Evolutionary conservation across 1,284 basidiomycete species (phyloP).

Genomic region (Takashimella tepidaria): DNA sequence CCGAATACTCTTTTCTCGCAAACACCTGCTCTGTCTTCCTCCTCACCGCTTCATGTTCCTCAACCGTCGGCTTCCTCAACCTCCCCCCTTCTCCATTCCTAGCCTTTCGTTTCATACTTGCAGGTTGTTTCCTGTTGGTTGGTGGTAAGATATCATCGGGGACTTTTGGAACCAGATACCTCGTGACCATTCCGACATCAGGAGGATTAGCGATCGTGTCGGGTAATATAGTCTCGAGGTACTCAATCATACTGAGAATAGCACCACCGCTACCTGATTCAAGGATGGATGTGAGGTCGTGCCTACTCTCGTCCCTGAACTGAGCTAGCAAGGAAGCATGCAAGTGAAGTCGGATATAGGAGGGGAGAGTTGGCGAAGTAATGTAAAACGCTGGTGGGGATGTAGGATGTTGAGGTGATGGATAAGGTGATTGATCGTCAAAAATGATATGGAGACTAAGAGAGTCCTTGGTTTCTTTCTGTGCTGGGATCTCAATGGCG

Average conservation of each 20-base stretch:
- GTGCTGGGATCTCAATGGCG: slow-evolving; percentile 59
- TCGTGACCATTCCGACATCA: slow-evolving; percentile 61
- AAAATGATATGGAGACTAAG: slow-evolving; percentile 65
- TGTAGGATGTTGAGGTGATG: slow-evolving; percentile 50
- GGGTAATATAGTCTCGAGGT: slow-evolving; percentile 67
- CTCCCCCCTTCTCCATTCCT: slow-evolving; percentile 5
- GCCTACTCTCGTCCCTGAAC: slow-evolving; percentile 51
- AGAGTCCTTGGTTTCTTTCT: slow-evolving; percentile 49
- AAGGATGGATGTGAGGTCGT: slow-evolving; percentile 54
- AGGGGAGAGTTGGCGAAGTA: slow-evolving; percentile 63
- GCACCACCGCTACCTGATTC: slow-evolving; percentile 66
- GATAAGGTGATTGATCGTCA: slow-evolving; percentile 55
- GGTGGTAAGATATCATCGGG: slow-evolving; percentile 19
- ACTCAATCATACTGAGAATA: slow-evolving; percentile 66
- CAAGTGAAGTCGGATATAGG: slow-evolving; percentile 80
- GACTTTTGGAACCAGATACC: slow-evolving; percentile 55
- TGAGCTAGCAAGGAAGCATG: slow-evolving; percentile 60
- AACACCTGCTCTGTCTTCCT: slow-evolving; percentile 50
- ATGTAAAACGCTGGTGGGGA: slow-evolving; percentile 70
- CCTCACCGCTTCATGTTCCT: slow-evolving; percentile 58
- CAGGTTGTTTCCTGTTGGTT: not conserved
- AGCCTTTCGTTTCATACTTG: not conserved
- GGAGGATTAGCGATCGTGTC: slow-evolving; percentile 64
- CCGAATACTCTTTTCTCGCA: slow-evolving; percentile 54
- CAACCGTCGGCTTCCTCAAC: slow-evolving; percentile 52